Base-by-base conservation (phyloP, 2,329 filamentous ascomycete genomes). In the Periconia sp. region DNA sequence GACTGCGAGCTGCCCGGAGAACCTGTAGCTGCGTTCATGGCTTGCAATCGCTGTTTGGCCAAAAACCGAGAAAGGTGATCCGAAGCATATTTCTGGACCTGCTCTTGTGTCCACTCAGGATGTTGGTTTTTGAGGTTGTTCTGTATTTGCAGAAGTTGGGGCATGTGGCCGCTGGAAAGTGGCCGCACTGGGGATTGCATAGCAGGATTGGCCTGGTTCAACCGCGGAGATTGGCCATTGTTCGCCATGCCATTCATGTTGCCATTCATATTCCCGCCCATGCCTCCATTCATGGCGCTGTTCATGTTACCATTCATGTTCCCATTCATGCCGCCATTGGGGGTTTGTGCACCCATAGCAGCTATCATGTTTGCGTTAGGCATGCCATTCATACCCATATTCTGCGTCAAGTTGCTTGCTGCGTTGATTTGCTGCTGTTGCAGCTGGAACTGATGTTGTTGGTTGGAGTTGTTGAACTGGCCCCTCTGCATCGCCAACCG, bases 361-460 rank as follows among this genome's bases (percentile, higher is more conserved):
- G 64, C 62, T 62, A 70, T 68, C 66, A 70, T 69, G 52, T 70
- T 71, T 35, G 70, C 63, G 41, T 71, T 74, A 6, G 68, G 69
- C 49, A 73, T 72, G 42, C 57, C 59, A 50, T 68, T 72, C 61
- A 71, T 69, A 19, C 61, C 61, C 57, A 71, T 68, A 13, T 63
- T 61, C 42, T 66, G 64, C 19, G 68, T 62, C 10, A 72, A 49
- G 47, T 66, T 72, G 55, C 57, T 68, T 35, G 67, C 70, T 65
- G 72, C 69, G 49, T 70, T 72, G 56, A 73, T 68, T 51, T 73
- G 69, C 49, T 74, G 71, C 52, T 72, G 70, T 52, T 72, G 69
- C n/a, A 71, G 54, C 51, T 71, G 70, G 52, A 69, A 70, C 45
- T 73, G 70, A 44, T 71, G 69, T 51, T 70, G 68, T 42, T 71